Evolutionary conservation across 2,329 filamentous ascomycete genomes (phyloP), one percentile per base, ranked within the genome.

Genomic region (Hypoxylon sp.): DNA sequence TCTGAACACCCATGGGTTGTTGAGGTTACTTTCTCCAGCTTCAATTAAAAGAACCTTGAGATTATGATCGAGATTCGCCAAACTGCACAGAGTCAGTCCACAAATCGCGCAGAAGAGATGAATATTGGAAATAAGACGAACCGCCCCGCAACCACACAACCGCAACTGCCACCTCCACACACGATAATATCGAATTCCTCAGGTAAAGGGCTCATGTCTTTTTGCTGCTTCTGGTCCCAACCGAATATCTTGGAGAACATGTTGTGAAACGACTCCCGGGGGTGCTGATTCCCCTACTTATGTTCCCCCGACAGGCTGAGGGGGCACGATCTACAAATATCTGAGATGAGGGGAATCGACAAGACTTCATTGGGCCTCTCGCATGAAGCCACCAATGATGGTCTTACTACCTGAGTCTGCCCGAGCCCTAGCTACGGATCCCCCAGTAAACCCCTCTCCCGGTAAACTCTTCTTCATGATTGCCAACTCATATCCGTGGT

Each of bases 141-240:
- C 86, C 88, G 80, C 63, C 85, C 85, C 58, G 85, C 85, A 46
- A 87, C 84, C n/a, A 87, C 85, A 76, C 85, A 87, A 32, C 85
- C 89, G 68, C 86, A 88, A 77, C 89, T 92, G 60, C 91, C 91
- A 75, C 92, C 92, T 75, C 92, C 92, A 72, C 89, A 91, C 31
- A 93, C 90, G 74, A 93, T 93, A 74, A 94, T 93, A 78, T 93
- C 92, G 75, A 93, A 92, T 83, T 93, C 92, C 65, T 93, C 91
- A 37, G 91, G 91, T 69, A 93, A 76, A 60, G 75, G 69, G 65
- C 78, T 77, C 79, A 82, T 81, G 19, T 68, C 74, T 50, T 71
- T 29, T 53, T 68, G 37, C 62, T 62, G 53, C 35, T 63, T 62
- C 15, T 72, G 62, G 37, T 67, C 65, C 32, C 62, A 29, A 39